Conservation (phyloP, 2,329 filamentous ascomycete species). For the Aspergillus arachidicola region DNA sequence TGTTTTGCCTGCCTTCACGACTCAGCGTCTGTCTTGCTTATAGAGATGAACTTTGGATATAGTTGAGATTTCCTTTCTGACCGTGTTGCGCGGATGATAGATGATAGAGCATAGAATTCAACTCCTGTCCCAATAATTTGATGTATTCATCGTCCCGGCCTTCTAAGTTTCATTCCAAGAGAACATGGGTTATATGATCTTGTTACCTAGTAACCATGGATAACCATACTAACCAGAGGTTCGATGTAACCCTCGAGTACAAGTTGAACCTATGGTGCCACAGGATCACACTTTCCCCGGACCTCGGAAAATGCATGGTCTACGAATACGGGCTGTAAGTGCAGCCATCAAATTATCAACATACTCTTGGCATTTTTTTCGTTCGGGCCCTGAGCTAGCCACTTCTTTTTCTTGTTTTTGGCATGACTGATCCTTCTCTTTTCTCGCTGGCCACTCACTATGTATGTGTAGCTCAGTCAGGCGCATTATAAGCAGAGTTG, state of each 20-base stretch:
- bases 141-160: neutral
- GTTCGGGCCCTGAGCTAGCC: neutral
- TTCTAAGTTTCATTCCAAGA: neutral
- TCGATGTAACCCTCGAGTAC: too few species aligned
- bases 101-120: neutral
- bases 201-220: too few species aligned
- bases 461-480: neutral
- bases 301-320: too few species aligned
- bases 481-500: neutral
- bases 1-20: neutral
- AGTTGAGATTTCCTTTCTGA: neutral
- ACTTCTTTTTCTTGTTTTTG: neutral
- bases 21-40: neutral
- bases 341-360: neutral
- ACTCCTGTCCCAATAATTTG: neutral
- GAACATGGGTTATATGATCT: neutral
- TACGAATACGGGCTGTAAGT: neutral
- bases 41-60: neutral
- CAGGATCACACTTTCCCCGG: neutral
- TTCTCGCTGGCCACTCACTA: neutral
- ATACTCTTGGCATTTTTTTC: neutral
- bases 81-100: neutral
- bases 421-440: neutral
- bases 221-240: too few species aligned
- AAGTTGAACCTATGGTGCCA: too few species aligned